Conservation (phyloP, 1,284 basidiomycete genomes). For the Boletus mariae region DNA sequence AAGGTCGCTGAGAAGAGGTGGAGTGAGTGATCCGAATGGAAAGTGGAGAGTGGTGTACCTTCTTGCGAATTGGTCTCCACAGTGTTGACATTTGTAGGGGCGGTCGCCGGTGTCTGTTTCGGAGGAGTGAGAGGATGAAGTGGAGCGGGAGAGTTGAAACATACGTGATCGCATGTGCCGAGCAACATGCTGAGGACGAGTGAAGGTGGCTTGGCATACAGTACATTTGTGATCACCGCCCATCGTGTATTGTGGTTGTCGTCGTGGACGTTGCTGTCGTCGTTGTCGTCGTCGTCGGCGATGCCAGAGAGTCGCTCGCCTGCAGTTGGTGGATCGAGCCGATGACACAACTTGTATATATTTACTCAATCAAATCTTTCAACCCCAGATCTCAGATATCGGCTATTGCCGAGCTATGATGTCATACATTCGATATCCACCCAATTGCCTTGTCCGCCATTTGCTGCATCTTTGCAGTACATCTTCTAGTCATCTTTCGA, state of each 20-base stretch:
- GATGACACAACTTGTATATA: slow-evolving; percentile 40
- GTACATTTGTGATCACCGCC: slow-evolving; percentile 72
- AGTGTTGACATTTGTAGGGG: slow-evolving; percentile 86
- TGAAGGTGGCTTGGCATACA: slow-evolving; percentile 85
- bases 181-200: slow-evolving; percentile 85
- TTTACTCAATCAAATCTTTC: slow-evolving; percentile 30
- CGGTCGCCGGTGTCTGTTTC: slow-evolving; percentile 82
- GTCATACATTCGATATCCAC: slow-evolving; percentile 24
- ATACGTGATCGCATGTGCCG: slow-evolving; percentile 85
- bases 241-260: slow-evolving; percentile 36
- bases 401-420: slow-evolving; percentile 30
- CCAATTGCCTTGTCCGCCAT: background rate
- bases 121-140: slow-evolving; percentile 6
- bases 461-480: background rate
- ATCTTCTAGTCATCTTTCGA: background rate
- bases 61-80: slow-evolving; percentile 85
- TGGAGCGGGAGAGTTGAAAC: slow-evolving; percentile 34
- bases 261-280: background rate
- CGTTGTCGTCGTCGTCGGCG: slow-evolving; percentile 9
- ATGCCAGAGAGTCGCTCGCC: slow-evolving; percentile 14
- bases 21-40: background rate
- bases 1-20: slow-evolving; percentile 56
- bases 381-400: slow-evolving; percentile 36
- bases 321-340: slow-evolving; percentile 26
- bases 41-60: slow-evolving; percentile 47